A percentile compares a stretch with the other conserved stretches of the same genome.
Evolutionary conservation across 257 asterid genomes (phyloP).

Genomic region (Phtheirospermum japonicum): DNA sequence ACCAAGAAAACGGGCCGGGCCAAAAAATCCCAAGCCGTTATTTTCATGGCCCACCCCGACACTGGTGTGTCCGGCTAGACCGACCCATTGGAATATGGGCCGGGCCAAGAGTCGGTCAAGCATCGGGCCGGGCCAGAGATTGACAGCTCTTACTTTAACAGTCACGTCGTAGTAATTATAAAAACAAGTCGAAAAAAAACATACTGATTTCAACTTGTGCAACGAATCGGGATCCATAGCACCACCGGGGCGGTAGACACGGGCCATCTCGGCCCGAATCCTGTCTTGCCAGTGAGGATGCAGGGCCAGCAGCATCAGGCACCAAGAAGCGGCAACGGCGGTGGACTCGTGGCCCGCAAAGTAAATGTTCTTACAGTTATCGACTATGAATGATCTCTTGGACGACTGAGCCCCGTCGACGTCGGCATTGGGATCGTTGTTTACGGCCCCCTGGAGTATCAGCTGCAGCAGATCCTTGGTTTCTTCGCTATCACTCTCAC

Average conservation of each 20-base stretch:
- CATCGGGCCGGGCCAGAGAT: too few species aligned
- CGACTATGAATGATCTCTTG: slow-evolving; percentile 61
- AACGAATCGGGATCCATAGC: slow-evolving; percentile 47
- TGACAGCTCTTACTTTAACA: too few species aligned
- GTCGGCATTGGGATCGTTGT: slow-evolving; percentile 27
- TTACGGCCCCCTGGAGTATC: slow-evolving; percentile 62
- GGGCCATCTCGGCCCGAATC: slow-evolving; percentile 51
- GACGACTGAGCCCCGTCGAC: slow-evolving; percentile 49
- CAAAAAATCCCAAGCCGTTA: too few species aligned
- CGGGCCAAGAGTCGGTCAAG: too few species aligned
- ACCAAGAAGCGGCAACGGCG: slow-evolving; percentile 83
- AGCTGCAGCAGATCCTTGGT: slow-evolving; percentile 59
- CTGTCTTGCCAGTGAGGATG: slow-evolving; percentile 79
- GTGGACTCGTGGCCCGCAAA: slow-evolving; percentile 91
- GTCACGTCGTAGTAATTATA: too few species aligned
- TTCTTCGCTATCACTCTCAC: slow-evolving; percentile 40
- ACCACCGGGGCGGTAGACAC: slow-evolving; percentile 32
- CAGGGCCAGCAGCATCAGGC: slow-evolving; percentile 74
- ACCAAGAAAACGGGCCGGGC: too few species aligned
- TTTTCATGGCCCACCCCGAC: too few species aligned
- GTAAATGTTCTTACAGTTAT: slow-evolving; percentile 85
- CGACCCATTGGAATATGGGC: too few species aligned
- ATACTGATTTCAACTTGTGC: slow-evolving; percentile 67
- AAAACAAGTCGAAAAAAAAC: background rate
- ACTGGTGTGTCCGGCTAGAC: too few species aligned